phyloP scores from a whole-genome alignment of 2,329 filamentous ascomycete species.

The Aspergillus floridensis region DNA sequence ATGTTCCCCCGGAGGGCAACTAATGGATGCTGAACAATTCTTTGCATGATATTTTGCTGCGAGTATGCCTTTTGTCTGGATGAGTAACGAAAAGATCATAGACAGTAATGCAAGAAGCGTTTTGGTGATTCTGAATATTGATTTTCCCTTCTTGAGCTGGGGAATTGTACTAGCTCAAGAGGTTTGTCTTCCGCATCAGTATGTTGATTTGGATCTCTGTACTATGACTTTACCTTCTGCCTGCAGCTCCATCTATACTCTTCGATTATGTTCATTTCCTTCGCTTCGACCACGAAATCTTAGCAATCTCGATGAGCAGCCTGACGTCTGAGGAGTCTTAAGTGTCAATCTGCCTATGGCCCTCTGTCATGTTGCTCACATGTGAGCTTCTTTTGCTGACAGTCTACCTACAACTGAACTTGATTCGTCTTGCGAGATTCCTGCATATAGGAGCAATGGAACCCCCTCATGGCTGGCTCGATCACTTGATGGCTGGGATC shows the following conservation, averaged over 20 bases:
- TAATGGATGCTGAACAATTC: constrained; percentile 15
- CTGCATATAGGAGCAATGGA: no score
- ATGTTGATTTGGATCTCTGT: neutral
- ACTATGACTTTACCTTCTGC: neutral
- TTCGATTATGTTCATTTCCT: neutral
- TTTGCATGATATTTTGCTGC: constrained; percentile 15
- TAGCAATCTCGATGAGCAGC: no score
- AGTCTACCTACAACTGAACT: no score
- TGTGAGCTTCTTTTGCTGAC: no score
- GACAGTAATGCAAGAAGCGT: constrained; percentile 33
- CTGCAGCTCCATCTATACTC: neutral
- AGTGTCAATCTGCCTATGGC: no score
- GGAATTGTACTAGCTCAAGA: neutral
- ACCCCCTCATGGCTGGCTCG: no score
- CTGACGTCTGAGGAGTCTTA: no score
- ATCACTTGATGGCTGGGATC: no score
- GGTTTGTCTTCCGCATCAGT: neutral
- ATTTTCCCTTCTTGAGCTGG: neutral
- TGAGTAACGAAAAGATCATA: constrained; percentile 41
- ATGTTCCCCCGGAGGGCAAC: constrained; percentile 43
- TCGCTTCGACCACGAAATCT: no score
- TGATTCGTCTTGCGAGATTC: no score
- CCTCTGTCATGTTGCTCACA: no score
- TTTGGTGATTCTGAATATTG: constrained; percentile 6
- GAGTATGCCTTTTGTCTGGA: constrained; percentile 21